Evolutionary conservation across 2,329 filamentous ascomycete species (phyloP).

Genomic region (Hymenoscyphus fructigenus): DNA sequence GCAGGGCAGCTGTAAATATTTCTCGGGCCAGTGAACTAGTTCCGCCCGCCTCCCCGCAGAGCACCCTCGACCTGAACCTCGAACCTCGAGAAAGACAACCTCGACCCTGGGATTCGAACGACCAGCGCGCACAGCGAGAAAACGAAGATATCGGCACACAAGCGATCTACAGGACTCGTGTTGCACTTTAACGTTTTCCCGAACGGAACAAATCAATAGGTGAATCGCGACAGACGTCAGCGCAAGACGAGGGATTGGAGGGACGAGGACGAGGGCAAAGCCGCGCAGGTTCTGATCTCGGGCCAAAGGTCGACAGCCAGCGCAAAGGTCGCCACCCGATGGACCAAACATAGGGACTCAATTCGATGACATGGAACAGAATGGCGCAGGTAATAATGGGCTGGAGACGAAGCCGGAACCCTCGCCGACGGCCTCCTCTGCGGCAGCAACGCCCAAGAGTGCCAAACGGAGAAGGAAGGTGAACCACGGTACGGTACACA

Average conservation of each 20-base stretch:
- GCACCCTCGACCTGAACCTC: slow-evolving; percentile 10
- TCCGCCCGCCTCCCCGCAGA: slow-evolving; percentile 16
- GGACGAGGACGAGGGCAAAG: not conserved
- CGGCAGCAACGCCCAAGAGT: slow-evolving; percentile 9
- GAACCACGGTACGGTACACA: slow-evolving; percentile 81
- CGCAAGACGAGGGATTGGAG: slow-evolving; percentile 9
- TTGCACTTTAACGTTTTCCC: slow-evolving; percentile 10
- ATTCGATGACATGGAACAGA: slow-evolving; percentile 39
- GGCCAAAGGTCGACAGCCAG: slow-evolving; percentile 26
- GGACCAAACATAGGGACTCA: slow-evolving; percentile 33
- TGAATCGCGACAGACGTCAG: not conserved
- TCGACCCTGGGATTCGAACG: not conserved
- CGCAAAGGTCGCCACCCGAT: slow-evolving; percentile 33
- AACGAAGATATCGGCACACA: slow-evolving; percentile 4
- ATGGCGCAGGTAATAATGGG: slow-evolving; percentile 37
- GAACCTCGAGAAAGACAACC: slow-evolving; percentile 6
- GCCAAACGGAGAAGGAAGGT: slow-evolving; percentile 82
- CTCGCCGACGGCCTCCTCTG: slow-evolving; percentile 34
- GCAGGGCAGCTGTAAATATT: slow-evolving; percentile 4
- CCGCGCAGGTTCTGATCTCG: slow-evolving; percentile 4
- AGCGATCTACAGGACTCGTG: slow-evolving; percentile 6
- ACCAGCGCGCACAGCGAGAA: not conserved
- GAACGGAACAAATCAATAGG: slow-evolving; percentile 2
- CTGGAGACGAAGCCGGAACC: slow-evolving; percentile 35
- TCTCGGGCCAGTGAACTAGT: slow-evolving; percentile 16